Percentiles rank a stretch among this genome's conserved stretches.
Conservation (phyloP, 208 protist species). For the Endotrypanum monterogeii region DNA sequence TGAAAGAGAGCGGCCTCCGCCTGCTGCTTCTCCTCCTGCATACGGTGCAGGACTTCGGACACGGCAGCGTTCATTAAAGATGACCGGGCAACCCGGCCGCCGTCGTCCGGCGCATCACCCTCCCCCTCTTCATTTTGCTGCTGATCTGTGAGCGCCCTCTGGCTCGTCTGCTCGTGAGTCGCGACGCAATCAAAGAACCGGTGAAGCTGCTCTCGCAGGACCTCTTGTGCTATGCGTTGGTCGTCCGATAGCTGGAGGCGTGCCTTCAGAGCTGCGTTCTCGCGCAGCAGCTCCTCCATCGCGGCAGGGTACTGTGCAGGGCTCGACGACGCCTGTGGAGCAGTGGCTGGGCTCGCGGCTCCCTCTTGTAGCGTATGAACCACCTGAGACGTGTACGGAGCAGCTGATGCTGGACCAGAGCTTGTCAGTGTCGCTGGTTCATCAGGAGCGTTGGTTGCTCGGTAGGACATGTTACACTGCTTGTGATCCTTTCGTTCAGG, state of each 20-base stretch:
- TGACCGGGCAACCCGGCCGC: neutral
- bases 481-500: neutral
- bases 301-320: neutral
- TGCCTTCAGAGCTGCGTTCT: slow-evolving; percentile 55
- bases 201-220: slow-evolving; percentile 52
- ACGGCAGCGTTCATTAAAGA: slow-evolving; percentile 12
- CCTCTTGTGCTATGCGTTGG: slow-evolving; percentile 57
- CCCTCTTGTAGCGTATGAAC: neutral
- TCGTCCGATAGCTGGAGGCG: slow-evolving; percentile 45
- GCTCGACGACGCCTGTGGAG: neutral
- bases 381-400: neutral
- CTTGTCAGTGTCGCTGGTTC: slow-evolving; percentile 7
- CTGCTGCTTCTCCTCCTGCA: slow-evolving; percentile 46
- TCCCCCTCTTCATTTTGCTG: neutral
- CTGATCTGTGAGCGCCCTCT: slow-evolving; percentile 4
- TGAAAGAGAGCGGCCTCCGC: slow-evolving; percentile 33
- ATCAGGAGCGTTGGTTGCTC: neutral
- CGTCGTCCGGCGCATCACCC: neutral
- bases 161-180: slow-evolving; percentile 17
- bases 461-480: neutral
- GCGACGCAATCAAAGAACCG: slow-evolving; percentile 59
- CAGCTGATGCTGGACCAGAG: neutral
- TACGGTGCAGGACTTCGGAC: slow-evolving; percentile 29
- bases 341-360: neutral
- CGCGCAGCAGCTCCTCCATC: slow-evolving; percentile 49